Base-by-base conservation (phyloP, 768 basidiomycete species). In the Sporobolomyces pararoseus region DNA sequence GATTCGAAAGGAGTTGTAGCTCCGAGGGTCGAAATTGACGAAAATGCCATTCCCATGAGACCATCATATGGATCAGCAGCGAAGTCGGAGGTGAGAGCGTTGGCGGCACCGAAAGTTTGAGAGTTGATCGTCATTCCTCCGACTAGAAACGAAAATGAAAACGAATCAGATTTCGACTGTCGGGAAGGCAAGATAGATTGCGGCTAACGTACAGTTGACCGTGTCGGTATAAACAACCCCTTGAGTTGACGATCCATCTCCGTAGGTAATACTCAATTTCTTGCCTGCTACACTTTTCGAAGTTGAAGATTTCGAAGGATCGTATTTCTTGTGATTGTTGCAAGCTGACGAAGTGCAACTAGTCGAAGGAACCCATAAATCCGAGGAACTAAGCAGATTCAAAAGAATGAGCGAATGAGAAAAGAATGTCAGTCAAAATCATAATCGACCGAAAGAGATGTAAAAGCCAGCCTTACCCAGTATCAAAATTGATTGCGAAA, bases 1-100 rank as follows among this genome's bases (percentile, higher is more conserved):
- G 66, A 74, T 47, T 74, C 63, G 64, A 77, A 77, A 47, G 75
- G 62, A 25, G 75, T 70, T 32, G 77, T 25, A 0, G 49, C 42
- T n/a, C 82, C 76, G 59, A 84, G 74, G 44, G 82, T 82, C 76
- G 87, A 82, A 27, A 82, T 81, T 71, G 87, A 86, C n/a, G 52
- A 62, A 62, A 68, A 76, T 17, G 68, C 75, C 66, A 76, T 72
- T 39, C 76, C 77, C 65, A 76, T 65, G 3, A 77, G 32, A 29
- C 75, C 75, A 62, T 75, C 75, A 53, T 74, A 65, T 7, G 71
- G 73, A 35, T 75, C 75, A 44, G 49, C 25, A 2, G 60, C 55
- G n/a, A 73, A 73, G 46, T 74, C 71, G 29, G 53, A 59, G 25
- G 71, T 63, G 54, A 75, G 69, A 0, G 58, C 14, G 35, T 74